These are phyloP conservation scores for Naegleria lovaniensis DNA, from an alignment of 208 protist species.

Conservation along the genomic window DNA sequence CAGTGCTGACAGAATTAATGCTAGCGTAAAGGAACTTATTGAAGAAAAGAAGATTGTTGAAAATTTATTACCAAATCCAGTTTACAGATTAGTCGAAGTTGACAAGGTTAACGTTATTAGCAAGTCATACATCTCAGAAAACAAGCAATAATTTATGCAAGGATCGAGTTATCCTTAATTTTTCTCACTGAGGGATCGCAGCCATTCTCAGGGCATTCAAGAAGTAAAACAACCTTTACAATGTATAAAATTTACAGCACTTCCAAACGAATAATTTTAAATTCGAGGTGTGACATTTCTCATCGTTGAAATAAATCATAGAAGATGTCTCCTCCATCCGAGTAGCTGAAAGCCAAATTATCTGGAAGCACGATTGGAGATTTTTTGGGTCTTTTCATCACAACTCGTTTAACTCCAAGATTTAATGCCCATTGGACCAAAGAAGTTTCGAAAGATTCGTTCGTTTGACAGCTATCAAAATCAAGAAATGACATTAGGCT, in stretches of 20 bases:
- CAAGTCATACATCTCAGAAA: neutral
- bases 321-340: neutral
- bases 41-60: constrained; percentile 10
- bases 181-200: neutral
- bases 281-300: no score
- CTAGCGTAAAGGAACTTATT: neutral
- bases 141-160: neutral
- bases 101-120: constrained; percentile 1
- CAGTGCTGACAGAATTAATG: neutral
- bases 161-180: neutral
- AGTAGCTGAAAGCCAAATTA: neutral
- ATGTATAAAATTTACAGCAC: no score
- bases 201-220: neutral
- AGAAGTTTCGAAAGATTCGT: neutral
- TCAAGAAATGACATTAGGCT: neutral
- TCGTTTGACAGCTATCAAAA: no score
- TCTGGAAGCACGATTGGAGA: neutral
- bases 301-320: neutral
- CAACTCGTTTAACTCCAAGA: neutral
- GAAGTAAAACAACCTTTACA: neutral
- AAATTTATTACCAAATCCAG: constrained; percentile 15
- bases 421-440: neutral
- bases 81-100: neutral
- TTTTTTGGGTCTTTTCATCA: neutral
- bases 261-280: no score